Evolutionary conservation across 108 stramenopile species (phyloP).

Genomic region (Schizochytrium sp.): DNA sequence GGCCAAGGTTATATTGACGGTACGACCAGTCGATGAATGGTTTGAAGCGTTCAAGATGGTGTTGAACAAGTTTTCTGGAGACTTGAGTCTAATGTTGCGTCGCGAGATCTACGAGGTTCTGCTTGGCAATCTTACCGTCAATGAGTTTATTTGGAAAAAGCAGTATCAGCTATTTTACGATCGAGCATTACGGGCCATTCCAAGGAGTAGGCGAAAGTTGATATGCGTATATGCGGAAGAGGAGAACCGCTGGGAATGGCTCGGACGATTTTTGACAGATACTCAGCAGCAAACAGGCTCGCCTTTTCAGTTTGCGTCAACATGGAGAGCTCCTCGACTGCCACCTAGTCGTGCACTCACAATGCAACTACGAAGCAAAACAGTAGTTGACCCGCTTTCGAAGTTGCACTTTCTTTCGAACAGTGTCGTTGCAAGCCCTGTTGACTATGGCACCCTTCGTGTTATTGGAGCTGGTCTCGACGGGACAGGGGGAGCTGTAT

Average conservation of each 20-base stretch:
- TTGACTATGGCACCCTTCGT: neutral
- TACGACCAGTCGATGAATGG: conserved; percentile 48
- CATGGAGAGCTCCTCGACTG: conserved; percentile 7
- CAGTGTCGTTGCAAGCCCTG: neutral
- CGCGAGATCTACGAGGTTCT: neutral
- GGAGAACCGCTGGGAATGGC: conserved; percentile 48
- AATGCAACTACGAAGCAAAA: neutral
- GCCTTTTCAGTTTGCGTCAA: neutral
- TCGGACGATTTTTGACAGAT: neutral
- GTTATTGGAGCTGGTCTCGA: conserved; percentile 51
- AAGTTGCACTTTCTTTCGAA: conserved; percentile 20
- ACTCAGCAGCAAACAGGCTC: neutral
- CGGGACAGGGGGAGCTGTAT: neutral
- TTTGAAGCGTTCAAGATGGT: neutral
- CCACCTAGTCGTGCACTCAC: neutral
- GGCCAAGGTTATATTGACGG: conserved; percentile 23
- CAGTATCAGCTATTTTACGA: conserved; percentile 37
- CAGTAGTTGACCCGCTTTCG: neutral
- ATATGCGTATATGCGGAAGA: neutral
- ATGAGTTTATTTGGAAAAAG: conserved; percentile 47
- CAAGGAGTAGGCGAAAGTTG: conserved; percentile 16
- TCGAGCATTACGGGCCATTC: neutral
- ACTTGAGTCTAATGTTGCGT: neutral
- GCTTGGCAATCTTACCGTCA: conserved; percentile 44
- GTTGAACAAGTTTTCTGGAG: neutral